Base-by-base conservation (phyloP, 768 basidiomycete species). In the Pleurotus giganteus region DNA sequence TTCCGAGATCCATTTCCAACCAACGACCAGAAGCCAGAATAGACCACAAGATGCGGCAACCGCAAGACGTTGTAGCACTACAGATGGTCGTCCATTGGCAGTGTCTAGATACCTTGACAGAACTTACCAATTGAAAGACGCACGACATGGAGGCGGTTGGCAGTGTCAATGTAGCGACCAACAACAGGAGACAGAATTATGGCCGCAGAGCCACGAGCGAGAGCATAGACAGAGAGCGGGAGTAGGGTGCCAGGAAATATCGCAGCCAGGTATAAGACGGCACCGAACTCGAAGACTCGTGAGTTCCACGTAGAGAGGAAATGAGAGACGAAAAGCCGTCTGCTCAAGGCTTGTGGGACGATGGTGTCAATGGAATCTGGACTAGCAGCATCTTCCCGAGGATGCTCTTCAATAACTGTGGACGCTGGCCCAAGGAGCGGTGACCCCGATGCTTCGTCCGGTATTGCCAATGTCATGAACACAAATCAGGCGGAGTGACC, bases 291-390 rank as follows among this genome's bases (percentile, higher is more conserved):
- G 49, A 68, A 69, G 12, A 63, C 44, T 4, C 67, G 61, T 23
- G 66, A 60, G 44, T 69, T 69, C 68, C 68, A 69, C 12, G 66
- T 67, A 1, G 68, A 66, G 26, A 67, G 59, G 45, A 66, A 63
- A 49, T 68, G 66, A 5, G 66, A 68, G 29, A 63, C 27, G 37
- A 64, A 68, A 13, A 68, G 56, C 15, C 52, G 55, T 37, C 36
- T 47, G 34, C 42, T 47, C 43, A 29, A 5, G 23, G 23, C 9
- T 2, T 21, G 39, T 57, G n/a, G n/a, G n/a, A n/a, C n/a, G n/a
- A n/a, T n/a, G n/a, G n/a, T n/a, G n/a, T n/a, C n/a, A n/a, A n/a
- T n/a, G n/a, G n/a, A n/a, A n/a, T n/a, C n/a, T n/a, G n/a, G n/a
- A n/a, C n/a, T n/a, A n/a, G n/a, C n/a, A n/a, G n/a, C n/a, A n/a